A percentile compares a stretch with the other conserved stretches of the same genome.
These are phyloP conservation scores for Starmerella khaoyaiensis DNA, from an alignment of 805 yeast genomes.

Conservation along the genomic window DNA sequence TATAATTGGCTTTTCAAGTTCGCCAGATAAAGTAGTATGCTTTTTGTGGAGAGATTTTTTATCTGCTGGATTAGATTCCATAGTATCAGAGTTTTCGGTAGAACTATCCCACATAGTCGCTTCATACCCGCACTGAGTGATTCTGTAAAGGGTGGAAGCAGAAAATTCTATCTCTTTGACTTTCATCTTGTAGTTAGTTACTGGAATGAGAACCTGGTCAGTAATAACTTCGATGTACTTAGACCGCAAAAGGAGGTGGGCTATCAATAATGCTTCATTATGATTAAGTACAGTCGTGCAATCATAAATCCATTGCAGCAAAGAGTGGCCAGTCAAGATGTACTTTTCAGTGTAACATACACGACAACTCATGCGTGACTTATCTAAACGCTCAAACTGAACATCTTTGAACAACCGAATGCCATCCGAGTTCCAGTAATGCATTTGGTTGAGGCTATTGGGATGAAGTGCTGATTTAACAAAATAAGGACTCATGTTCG, in stretches of 20 bases:
- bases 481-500: constrained; percentile 41
- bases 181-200: background rate
- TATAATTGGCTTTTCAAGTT: no score
- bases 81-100: no score
- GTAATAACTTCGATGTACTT: constrained; percentile 16
- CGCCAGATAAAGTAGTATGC: no score
- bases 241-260: constrained; percentile 26
- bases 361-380: constrained; percentile 15
- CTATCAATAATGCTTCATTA: constrained; percentile 18
- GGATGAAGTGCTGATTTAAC: constrained; percentile 79
- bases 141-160: constrained; percentile 12
- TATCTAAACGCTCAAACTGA: constrained; percentile 22
- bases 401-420: constrained; percentile 43
- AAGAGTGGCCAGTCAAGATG: constrained; percentile 60
- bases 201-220: constrained; percentile 3
- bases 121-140: constrained; percentile 20
- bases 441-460: constrained; percentile 67
- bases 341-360: constrained; percentile 26
- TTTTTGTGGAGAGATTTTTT: no score
- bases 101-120: no score
- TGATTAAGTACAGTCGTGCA: constrained; percentile 57
- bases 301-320: constrained; percentile 80
- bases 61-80: no score
- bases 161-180: constrained; percentile 4
- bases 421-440: constrained; percentile 65